Base-by-base conservation (phyloP, 1,284 basidiomycete species). In the Ustilago loliicola region DNA sequence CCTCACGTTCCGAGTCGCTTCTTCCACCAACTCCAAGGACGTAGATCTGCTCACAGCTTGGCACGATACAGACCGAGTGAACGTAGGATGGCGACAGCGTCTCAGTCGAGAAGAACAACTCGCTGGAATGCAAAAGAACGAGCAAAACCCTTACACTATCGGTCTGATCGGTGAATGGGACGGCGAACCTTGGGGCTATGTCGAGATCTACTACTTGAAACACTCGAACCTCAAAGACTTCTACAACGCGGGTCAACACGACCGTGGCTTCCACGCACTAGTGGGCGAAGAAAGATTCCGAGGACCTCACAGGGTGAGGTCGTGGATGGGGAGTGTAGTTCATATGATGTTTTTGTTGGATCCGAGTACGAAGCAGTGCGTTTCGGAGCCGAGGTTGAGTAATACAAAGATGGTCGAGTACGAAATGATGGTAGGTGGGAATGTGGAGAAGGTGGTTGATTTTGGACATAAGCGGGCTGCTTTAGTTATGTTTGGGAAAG, bases 401-500 rank as follows among this genome's bases (percentile, higher is more conserved):
- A 85, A 85, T 52, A 72, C 79, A 13, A 83, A 83, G 61, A 83
- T 84, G 83, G 77, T 85, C 23, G 61, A 82, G 58, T 85, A 85
- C 72, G 80, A 82, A 48, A 72, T 66, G 62, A 68, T 83, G 77
- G 75, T 77, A n/a, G 84, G 84, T 17, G 84, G 84, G 1, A 79
- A 83, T 42, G 83, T 85, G 21, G 83, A 85, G 51, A 84, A 82
- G 74, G 66, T 38, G 15, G 72, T 83, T 47, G 84, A 85, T 58
- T 74, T 85, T 19, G 50, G 67, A n/a, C 84, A 85, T 63, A 85
- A 85, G 68, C 69, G 84, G 13, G 81, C 84, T 1, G 84, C 84
- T 5, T 67, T 85, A 29, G 80, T 85, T 34, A 23, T 64, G 23
- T 78, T 81, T 57, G 72, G 76, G 32, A 79, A 81, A 50, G 79